These are phyloP conservation scores for Hygrophoropsis aurantiaca DNA, from an alignment of 768 basidiomycete species.

Conservation along the genomic window DNA sequence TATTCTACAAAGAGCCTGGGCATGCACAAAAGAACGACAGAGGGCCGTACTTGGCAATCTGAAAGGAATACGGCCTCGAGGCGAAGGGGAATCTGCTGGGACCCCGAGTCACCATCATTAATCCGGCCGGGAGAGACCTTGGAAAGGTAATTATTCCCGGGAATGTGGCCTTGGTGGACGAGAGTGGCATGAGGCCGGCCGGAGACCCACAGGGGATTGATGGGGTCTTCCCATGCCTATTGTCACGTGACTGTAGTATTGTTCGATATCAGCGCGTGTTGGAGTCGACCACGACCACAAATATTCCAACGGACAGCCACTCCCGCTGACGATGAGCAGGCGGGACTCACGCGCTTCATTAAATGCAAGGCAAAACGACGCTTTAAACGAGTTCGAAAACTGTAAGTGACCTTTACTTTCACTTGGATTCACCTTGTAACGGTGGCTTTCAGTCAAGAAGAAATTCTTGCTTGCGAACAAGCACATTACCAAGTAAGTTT, in stretches of 20 bases:
- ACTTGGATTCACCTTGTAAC: constrained; percentile 11
- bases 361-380: constrained; percentile 70
- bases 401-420: constrained; percentile 50
- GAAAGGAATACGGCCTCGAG: constrained; percentile 29
- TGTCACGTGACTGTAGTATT: constrained; percentile 25
- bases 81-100: constrained; percentile 3
- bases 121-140: too few relatives aligned
- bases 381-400: constrained; percentile 80
- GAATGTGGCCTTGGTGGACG: neutral
- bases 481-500: constrained; percentile 81
- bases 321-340: constrained; percentile 30
- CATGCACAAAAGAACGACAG: constrained; percentile 8
- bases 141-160: too few relatives aligned
- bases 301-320: constrained; percentile 17
- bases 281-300: constrained; percentile 11
- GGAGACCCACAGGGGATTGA: too few relatives aligned
- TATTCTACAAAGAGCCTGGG: constrained; percentile 3
- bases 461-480: constrained; percentile 89
- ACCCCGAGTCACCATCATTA: too few relatives aligned
- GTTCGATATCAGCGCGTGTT: constrained; percentile 38
- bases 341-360: constrained; percentile 45
- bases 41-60: constrained; percentile 22
- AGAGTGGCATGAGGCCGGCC: neutral
- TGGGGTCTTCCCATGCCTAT: too few relatives aligned
- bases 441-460: constrained; percentile 76